Evolutionary conservation across 2,329 filamentous ascomycete genomes (phyloP), one percentile per base, ranked within the genome.

Genomic region (Tolypocladium guangdongense): DNA sequence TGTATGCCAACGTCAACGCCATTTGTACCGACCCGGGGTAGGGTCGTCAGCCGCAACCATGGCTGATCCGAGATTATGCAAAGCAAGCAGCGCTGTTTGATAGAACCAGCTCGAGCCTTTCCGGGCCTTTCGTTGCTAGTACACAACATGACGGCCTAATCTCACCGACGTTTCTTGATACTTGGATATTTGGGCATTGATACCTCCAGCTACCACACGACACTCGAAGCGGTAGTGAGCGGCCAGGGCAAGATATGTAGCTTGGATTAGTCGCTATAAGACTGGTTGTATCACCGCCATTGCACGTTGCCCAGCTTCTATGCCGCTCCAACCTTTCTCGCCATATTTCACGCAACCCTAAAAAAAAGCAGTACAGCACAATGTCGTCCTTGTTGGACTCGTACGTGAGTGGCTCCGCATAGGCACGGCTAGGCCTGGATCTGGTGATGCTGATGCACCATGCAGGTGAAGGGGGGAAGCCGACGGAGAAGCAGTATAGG

Each of bases 161-260:
- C 55, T 58, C 49, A 56, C 55, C 52, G 58, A 53, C 37, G 48
- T 55, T 48, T 39, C 10, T 39, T 22, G 52, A 49, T 48, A 38
- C 52, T 49, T 52, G 47, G 37, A 30, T 35, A 33, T 47, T 65
- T 61, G 60, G 64, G 62, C 62, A 62, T 55, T 59, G 52, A 63
- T 52, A 55, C 36, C 32, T 39, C 35, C 7, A 30, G 30, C 50
- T 35, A 35, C 43, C 16, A 8, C 37, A 5, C 36, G 14, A 47
- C 49, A 24, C 39, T 46, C 27, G 24, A 47, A 33, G 49, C 27
- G 6, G 39, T 38, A 50, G 35, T 43, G 37, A 32, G 37, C 50
- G 32, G 14, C 50, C 51, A 50, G 7, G 51, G 50, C 60, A 62
- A 60, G 61, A 61, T 56, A 57, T 53, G 55, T 37, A 45, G 11